phyloP scores from a whole-genome alignment of 352 stramenopile genomes.

The Blastocystis sp. region DNA sequence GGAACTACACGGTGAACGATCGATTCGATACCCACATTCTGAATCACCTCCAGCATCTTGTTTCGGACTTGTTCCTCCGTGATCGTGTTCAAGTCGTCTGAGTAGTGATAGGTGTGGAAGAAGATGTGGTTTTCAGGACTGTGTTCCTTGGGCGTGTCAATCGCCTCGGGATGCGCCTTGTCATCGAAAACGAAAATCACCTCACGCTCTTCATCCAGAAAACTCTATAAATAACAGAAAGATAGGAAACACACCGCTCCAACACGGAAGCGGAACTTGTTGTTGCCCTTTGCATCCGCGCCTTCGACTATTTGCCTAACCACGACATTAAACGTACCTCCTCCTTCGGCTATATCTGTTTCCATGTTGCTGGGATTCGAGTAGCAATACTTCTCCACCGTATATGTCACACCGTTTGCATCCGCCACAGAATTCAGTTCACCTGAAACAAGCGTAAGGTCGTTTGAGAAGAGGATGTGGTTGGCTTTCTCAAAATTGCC shows the following conservation, averaged over 20 bases:
- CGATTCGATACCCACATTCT: neutral
- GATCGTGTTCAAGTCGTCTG: constrained; percentile 1
- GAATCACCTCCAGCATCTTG: neutral
- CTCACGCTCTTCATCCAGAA: neutral
- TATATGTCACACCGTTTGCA: neutral
- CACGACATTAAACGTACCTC: neutral
- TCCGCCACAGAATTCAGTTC: neutral
- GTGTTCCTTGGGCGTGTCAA: neutral
- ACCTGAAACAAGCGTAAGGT: constrained; percentile 2
- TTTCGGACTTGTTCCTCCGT: constrained; percentile 7
- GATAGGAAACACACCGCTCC: constrained; percentile 1
- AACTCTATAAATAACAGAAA: constrained; percentile 18
- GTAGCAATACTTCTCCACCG: constrained; percentile 33
- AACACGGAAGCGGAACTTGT: constrained; percentile 45
- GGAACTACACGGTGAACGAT: neutral
- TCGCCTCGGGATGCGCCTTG: neutral
- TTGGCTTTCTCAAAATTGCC: neutral
- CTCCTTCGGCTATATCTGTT: neutral
- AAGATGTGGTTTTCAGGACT: constrained; percentile 39
- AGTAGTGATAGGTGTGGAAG: constrained; percentile 37
- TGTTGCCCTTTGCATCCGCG: neutral
- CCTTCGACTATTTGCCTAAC: neutral
- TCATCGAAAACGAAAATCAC: neutral
- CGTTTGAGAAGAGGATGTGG: neutral
- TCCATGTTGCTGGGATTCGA: constrained; percentile 7